phyloP scores from a whole-genome alignment of 306 rosid species.

The Mimosa pudica region DNA sequence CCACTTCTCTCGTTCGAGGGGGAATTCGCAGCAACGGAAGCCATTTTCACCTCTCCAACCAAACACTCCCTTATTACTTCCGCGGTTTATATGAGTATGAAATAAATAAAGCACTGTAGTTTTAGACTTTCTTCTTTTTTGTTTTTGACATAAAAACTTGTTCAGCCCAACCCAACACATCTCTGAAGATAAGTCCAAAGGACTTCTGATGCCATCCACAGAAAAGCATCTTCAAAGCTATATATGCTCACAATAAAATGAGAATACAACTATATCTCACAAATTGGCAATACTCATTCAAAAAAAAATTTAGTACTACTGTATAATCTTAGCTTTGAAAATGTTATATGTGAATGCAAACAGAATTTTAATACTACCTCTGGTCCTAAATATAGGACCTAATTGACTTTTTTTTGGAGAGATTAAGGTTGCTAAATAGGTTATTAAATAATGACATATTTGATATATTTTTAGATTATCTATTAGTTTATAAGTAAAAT shows the following conservation, averaged over 20 bases:
- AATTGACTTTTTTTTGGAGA: too few species aligned
- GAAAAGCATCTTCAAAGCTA: not conserved
- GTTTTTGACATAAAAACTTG: not conserved
- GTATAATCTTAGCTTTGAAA: not conserved
- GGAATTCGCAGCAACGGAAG: not conserved
- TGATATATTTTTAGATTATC: too few species aligned
- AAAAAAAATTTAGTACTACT: not conserved
- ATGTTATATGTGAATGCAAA: not conserved
- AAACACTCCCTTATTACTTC: too few species aligned
- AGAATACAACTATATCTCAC: not conserved
- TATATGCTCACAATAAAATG: not conserved
- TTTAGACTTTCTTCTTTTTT: too few species aligned
- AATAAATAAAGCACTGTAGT: too few species aligned
- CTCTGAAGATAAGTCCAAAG: not conserved
- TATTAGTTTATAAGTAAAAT: too few species aligned
- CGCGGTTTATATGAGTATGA: too few species aligned
- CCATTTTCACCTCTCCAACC: not conserved
- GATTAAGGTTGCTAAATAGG: too few species aligned
- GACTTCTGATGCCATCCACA: not conserved
- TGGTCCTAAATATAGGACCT: too few species aligned
- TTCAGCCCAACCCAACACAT: not conserved
- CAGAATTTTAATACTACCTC: too few species aligned
- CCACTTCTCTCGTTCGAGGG: not conserved
- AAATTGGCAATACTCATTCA: not conserved
- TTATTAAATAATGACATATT: too few species aligned